These are phyloP conservation scores for Diaporthe helianthi DNA, from an alignment of 2,329 filamentous ascomycete genomes.

Conservation along the genomic window DNA sequence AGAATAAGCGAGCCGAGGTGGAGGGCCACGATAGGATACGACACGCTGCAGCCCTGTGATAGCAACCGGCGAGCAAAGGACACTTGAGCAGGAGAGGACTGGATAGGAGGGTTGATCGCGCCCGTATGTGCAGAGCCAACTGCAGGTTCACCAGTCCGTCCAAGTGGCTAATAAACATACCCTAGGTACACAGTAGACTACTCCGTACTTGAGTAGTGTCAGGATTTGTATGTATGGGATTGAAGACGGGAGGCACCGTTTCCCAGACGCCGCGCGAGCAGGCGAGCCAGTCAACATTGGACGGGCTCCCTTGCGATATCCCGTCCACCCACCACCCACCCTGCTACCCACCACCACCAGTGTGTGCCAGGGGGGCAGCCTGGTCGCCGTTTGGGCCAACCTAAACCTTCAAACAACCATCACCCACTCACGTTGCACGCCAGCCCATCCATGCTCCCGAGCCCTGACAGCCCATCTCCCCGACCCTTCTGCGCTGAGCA, in stretches of 20 bases:
- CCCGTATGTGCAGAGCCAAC: conserved; percentile 7
- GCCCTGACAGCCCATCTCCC: conserved; percentile 42
- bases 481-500: conserved; percentile 36
- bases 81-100: too few relatives aligned
- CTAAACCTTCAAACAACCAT: conserved; percentile 37
- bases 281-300: conserved; percentile 18
- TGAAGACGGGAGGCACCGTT: conserved; percentile 19
- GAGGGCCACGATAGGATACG: conserved; percentile 21
- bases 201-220: too few relatives aligned
- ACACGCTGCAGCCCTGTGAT: conserved; percentile 9
- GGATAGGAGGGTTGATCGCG: not conserved
- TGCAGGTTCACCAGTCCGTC: not conserved
- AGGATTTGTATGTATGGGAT: not conserved
- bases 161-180: too few relatives aligned
- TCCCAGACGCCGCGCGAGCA: not conserved
- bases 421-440: conserved; percentile 47
- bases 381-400: conserved; percentile 31
- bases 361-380: conserved; percentile 28
- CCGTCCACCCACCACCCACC: conserved; percentile 13
- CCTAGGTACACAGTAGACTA: too few relatives aligned
- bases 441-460: conserved; percentile 56
- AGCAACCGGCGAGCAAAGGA: not conserved
- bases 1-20: conserved; percentile 16
- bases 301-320: conserved; percentile 30
- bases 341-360: conserved; percentile 15